Evolutionary conservation across 2,329 filamentous ascomycete genomes (phyloP), one percentile per base, ranked within the genome.

Genomic region (Zasmidium citrigriseum): DNA sequence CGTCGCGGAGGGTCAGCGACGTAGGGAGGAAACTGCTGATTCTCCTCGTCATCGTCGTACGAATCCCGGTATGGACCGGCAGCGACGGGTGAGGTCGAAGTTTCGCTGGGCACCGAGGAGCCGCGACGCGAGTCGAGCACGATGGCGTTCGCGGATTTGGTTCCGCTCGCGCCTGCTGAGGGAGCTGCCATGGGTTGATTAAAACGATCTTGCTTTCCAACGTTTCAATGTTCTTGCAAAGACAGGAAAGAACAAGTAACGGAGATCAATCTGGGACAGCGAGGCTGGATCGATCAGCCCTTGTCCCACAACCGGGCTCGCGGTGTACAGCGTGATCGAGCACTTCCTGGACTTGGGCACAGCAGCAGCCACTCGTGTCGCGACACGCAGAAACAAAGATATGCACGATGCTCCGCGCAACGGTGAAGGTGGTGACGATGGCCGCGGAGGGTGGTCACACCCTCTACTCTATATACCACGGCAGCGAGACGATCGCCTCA

Each of bases 1-100:
- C 41, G 25, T 22, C 25, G 27, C 14, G 46, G 27, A 2, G 11
- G 5, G 11, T 12, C 5, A 14, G 50, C 38, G 14, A 34, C 48
- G 14, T 52, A 41, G 20, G 22, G 25, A 48, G 23, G 14, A 23
- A 38, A 22, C 10, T 53, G 25, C 16, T 46, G 22, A 12, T 18
- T 16, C 23, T 38, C 55, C 44, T 52, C 55, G 47, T 57, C 55
- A 49, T 57, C 55, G 24, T 48, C 49, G 20, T 38, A 38, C 4
- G 44, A 48, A 48, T 27, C 46, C 14, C 47, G 38, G 48, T 41
- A 44, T 12, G 49, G 38, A 34, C 20, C 38, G 38, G 48, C 55
- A 49, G 55, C 55, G 41, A 46, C n/a, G 25, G 55, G 46, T 20
- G 55, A 57, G 24, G n/a, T 46, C 46, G 52, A 49, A 12, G 50